phyloP scores from a whole-genome alignment of 768 basidiomycete genomes.

The Cyathus striatus region DNA sequence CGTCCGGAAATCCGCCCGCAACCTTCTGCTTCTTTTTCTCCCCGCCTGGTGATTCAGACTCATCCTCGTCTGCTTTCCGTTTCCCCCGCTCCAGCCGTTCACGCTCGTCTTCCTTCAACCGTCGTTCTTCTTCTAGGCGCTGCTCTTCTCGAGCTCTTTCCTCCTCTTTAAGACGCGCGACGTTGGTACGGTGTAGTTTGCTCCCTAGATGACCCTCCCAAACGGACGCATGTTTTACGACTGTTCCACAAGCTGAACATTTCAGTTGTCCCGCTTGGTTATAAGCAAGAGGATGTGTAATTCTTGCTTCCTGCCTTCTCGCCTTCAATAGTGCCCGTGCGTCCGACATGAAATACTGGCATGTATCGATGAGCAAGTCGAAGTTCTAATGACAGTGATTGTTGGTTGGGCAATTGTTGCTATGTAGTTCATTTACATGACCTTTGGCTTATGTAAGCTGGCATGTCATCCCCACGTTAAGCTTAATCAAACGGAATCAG shows the following conservation, averaged over 20 bases:
- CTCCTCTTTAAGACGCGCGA: slow-evolving; percentile 52
- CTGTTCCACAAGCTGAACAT: slow-evolving; percentile 57
- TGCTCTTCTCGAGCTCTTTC: slow-evolving; percentile 36
- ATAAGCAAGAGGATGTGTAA: slow-evolving; percentile 76
- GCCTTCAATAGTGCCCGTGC: slow-evolving; percentile 77
- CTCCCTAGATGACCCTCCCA: slow-evolving; percentile 87
- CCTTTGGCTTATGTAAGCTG: too few species aligned
- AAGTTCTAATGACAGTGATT: background rate
- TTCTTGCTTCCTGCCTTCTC: slow-evolving; percentile 71
- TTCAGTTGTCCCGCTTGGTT: slow-evolving; percentile 60
- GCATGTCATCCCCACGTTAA: too few species aligned
- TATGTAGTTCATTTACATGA: too few species aligned
- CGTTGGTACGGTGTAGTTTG: slow-evolving; percentile 70
- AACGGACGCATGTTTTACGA: slow-evolving; percentile 73
- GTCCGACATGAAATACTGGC: slow-evolving; percentile 59
- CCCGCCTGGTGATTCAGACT: slow-evolving; percentile 8
- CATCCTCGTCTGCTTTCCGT: slow-evolving; percentile 27
- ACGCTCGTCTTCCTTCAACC: slow-evolving; percentile 22
- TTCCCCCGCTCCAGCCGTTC: slow-evolving; percentile 24
- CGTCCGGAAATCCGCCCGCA: slow-evolving; percentile 43
- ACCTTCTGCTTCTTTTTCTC: slow-evolving; percentile 23
- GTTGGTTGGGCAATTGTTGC: slow-evolving; percentile 9
- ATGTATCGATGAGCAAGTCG: background rate
- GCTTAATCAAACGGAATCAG: too few species aligned
- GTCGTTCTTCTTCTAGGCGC: slow-evolving; percentile 26